A percentile compares a stretch with the other conserved stretches of the same genome.
These are phyloP conservation scores for Rhododendron kiyosumense DNA, from an alignment of 148 eudicot species.

Conservation along the genomic window DNA sequence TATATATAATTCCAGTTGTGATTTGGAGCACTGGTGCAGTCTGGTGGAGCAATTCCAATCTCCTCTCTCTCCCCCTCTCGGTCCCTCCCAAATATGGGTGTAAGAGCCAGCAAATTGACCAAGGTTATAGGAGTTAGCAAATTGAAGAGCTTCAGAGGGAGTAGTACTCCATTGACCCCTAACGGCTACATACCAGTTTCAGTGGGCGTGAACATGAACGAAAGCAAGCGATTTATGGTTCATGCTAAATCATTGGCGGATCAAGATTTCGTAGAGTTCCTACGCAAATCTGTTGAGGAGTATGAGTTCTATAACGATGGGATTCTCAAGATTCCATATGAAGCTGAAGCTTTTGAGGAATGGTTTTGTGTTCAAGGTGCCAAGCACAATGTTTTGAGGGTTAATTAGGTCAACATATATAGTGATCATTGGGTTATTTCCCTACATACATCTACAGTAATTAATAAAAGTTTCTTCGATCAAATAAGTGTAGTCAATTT, in stretches of 20 bases:
- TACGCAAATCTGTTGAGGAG: constrained; percentile 26
- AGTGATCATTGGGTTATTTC: no score
- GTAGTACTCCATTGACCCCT: neutral
- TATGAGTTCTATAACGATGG: constrained; percentile 28
- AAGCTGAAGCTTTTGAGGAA: constrained; percentile 31
- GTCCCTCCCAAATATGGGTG: neutral
- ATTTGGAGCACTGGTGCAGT: neutral
- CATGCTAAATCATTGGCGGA: constrained; percentile 20
- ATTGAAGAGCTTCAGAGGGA: constrained; percentile 7
- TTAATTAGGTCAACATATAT: neutral
- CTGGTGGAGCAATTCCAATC: neutral
- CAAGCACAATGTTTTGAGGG: constrained; percentile 16
- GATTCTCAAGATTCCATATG: constrained; percentile 28
- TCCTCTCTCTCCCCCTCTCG: neutral
- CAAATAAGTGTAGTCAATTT: neutral
- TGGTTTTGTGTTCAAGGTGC: constrained; percentile 9
- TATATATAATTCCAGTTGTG: neutral
- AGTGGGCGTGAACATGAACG: constrained; percentile 17
- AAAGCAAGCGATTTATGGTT: constrained; percentile 29
- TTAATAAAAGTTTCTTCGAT: no score
- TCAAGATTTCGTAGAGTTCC: constrained; percentile 22
- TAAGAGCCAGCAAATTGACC: constrained; percentile 15
- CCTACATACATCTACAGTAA: no score
- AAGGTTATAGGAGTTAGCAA: neutral
- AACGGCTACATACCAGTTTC: constrained; percentile 28